Percentiles rank a stretch among this genome's conserved stretches.
Conservation (phyloP, 768 basidiomycete species). For the Hypholoma fasciculare region DNA sequence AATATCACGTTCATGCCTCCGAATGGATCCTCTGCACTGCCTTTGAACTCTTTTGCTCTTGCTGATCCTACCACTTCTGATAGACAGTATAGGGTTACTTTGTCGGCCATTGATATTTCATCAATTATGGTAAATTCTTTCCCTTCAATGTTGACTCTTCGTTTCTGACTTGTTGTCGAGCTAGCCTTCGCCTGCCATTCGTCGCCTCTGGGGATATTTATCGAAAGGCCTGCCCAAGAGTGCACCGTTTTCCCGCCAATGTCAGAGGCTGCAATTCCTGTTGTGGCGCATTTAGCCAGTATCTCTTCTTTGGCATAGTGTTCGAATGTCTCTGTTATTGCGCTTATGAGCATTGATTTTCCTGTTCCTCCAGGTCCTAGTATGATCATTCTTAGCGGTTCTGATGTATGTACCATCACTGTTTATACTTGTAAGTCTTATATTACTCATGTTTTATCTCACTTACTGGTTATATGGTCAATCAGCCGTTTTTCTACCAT, state of each 20-base stretch:
- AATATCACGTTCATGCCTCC: conserved; percentile 40
- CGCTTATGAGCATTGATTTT: conserved; percentile 40
- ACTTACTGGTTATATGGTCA: conserved; percentile 14
- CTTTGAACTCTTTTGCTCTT: neutral
- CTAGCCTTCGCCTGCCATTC: neutral
- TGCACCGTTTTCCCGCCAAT: conserved; percentile 38
- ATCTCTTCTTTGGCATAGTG: neutral
- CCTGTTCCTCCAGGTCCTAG: conserved; percentile 44
- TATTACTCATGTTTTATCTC: too few species aligned
- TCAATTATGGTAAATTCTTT: conserved; percentile 35
- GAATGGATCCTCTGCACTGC: conserved; percentile 21
- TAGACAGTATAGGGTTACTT: conserved; percentile 17
- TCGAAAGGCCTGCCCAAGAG: conserved; percentile 25
- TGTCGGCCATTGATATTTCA: conserved; percentile 40
- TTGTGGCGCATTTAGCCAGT: conserved; percentile 36
- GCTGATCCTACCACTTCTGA: conserved; percentile 20
- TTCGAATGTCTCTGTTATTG: conserved; percentile 33
- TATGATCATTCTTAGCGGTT: conserved; percentile 35
- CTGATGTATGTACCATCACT: too few species aligned
- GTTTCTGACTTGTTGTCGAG: neutral
- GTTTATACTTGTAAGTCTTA: too few species aligned
- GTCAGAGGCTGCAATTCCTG: conserved; percentile 39
- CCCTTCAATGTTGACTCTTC: conserved; percentile 15
- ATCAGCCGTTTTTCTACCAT: conserved; percentile 32
- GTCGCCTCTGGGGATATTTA: neutral